Evolutionary conservation across 306 rosid genomes (phyloP), one percentile per base, ranked within the genome.

Genomic region (Phaseolus lunatus): DNA sequence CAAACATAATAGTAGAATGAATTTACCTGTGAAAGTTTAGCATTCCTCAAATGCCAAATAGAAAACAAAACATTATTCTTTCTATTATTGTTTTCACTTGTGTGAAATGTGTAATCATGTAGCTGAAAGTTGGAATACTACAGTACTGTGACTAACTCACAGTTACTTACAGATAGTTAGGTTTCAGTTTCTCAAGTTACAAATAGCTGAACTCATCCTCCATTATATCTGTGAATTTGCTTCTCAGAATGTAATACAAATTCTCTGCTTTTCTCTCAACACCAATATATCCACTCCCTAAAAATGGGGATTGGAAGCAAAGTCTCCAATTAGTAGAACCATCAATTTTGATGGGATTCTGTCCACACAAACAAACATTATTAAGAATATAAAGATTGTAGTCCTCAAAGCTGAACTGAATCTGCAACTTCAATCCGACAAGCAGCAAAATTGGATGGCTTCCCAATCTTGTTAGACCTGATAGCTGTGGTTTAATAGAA

Each of bases 1-100:
- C 9, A 39, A 61, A 75, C 53, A 83, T 39, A 23, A 68, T 14
- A 29, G 48, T 24, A 20, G 72, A 39, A 31, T 64, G 61, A 82
- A 64, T 47, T 64, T 72, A 47, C 79, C 39, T 1, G 9, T 71
- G 49, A 80, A 59, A 76, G 39, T 68, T 53, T 6, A 16, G 10
- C n/a, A 57, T 62, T 73, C 56, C 78, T 12, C 23, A 59, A 47
- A 66, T 39, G 41, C 67, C 18, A 71, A n/a, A 65, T 33, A 50
- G 61, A 59, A 67, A 61, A 66, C 3, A 10, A 62, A 73, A 63
- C 52, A 59, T 50, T 45, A 29, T 43, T 41, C 67, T 59, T 57
- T 12, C 64, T 24, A 26, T 23, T 57, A 22, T 18, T n/a, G 22
- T n/a, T 53, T 52, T 52, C 20, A 53, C 61, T 20, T 0, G 3